Conservation (phyloP, 352 stramenopile species). For the Globisporangium orthogonon region DNA sequence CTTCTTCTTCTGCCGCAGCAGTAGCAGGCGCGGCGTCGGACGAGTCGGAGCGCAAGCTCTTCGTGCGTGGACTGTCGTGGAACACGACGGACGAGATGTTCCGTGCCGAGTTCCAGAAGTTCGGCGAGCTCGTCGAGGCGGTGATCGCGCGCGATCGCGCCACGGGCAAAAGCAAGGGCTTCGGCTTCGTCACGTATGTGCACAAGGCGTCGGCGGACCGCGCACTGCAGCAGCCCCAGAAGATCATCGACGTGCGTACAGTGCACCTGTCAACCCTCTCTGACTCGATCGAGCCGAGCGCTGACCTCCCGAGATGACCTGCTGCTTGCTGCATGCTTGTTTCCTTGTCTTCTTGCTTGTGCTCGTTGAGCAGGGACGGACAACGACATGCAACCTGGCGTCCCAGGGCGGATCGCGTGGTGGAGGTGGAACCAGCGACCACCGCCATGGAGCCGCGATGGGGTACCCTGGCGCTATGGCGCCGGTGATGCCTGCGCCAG, state of each 20-base stretch:
- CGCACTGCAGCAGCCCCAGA: constrained; percentile 54
- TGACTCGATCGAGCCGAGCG: too few relatives aligned
- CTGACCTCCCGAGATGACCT: neutral
- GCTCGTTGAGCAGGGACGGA: constrained; percentile 28
- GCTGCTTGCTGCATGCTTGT: too few relatives aligned
- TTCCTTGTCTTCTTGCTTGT: too few relatives aligned
- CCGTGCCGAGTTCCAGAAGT: constrained; percentile 51
- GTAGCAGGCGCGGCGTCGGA: constrained; percentile 7
- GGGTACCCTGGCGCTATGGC: constrained; percentile 12
- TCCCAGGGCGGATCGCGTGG: constrained; percentile 20
- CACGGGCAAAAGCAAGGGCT: constrained; percentile 64
- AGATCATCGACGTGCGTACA: constrained; percentile 56
- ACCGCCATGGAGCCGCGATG: constrained; percentile 8
- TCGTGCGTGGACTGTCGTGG: constrained; percentile 51
- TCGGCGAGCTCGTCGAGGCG: constrained; percentile 48
- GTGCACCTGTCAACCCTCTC: neutral
- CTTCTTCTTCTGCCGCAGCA: constrained; percentile 4
- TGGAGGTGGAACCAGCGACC: neutral
- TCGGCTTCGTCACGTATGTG: constrained; percentile 57
- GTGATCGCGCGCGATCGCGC: constrained; percentile 39
- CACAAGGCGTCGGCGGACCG: constrained; percentile 32
- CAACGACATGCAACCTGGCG: constrained; percentile 54
- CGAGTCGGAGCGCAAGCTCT: constrained; percentile 57
- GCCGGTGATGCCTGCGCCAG: constrained; percentile 14
- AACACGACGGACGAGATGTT: constrained; percentile 49